phyloP scores from a whole-genome alignment of 2,329 filamentous ascomycete genomes.

The Ampelomyces quisqualis region DNA sequence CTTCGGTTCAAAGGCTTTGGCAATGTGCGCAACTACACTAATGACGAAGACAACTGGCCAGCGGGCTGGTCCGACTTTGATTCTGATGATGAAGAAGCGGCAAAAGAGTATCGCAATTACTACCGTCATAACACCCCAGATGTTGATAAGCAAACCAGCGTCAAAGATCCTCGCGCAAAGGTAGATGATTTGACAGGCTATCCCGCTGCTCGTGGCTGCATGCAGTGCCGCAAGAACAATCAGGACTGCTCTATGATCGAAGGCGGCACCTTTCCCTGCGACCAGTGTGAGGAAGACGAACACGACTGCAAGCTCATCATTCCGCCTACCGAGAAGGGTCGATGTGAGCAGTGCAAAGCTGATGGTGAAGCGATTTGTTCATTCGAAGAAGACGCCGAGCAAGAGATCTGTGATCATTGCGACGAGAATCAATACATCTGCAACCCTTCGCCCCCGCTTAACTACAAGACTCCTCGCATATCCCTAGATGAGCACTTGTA shows the following conservation, averaged over 20 bases:
- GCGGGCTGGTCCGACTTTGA: constrained; percentile 24
- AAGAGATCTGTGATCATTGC: constrained; percentile 26
- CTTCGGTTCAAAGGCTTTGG: constrained; percentile 16
- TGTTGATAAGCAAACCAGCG: constrained; percentile 11
- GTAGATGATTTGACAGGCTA: constrained; percentile 36
- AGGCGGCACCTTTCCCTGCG: constrained; percentile 33
- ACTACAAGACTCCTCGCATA: constrained; percentile 20
- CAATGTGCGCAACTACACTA: constrained; percentile 24
- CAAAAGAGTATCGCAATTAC: constrained; percentile 6
- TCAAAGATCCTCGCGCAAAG: constrained; percentile 26
- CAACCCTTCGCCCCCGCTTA: constrained; percentile 14
- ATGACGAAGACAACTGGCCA: constrained; percentile 34
- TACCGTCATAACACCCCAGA: constrained; percentile 16
- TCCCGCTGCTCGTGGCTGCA: constrained; percentile 40
- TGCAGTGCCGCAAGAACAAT: constrained; percentile 29
- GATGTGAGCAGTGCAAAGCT: constrained; percentile 34
- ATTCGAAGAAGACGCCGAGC: constrained; percentile 18
- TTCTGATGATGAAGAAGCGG: constrained; percentile 15
- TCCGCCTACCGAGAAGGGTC: constrained; percentile 30
- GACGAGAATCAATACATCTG: constrained; percentile 14
- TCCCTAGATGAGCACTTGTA: constrained; percentile 24
- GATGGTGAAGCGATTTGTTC: constrained; percentile 20
- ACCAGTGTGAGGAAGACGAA: constrained; percentile 15
- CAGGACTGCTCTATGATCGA: constrained; percentile 29
- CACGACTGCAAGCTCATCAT: constrained; percentile 40